Evolutionary conservation across 192 early-diverging fungal genomes (phyloP).

Genomic region (Gryganskiella cystojenkinii): DNA sequence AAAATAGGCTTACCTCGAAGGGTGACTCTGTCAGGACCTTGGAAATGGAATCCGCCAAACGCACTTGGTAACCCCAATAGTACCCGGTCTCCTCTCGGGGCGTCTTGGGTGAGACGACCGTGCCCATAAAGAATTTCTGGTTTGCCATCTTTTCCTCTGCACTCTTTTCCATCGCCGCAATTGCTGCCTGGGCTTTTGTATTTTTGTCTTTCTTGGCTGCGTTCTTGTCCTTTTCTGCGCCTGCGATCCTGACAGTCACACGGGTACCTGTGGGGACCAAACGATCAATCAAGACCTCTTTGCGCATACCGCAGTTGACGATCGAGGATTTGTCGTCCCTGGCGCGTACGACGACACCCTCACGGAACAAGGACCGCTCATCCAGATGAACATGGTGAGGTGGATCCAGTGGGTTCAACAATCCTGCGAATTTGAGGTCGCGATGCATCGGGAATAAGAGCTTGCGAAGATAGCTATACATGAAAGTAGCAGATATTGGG

Average conservation of each 20-base stretch:
- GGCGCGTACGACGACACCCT: conserved; percentile 65
- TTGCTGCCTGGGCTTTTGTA: conserved; percentile 28
- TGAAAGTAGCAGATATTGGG: neutral
- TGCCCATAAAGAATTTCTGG: conserved; percentile 60
- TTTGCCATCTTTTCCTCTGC: conserved; percentile 28
- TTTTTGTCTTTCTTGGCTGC: conserved; percentile 36
- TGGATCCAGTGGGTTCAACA: conserved; percentile 72
- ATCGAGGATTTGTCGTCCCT: conserved; percentile 41
- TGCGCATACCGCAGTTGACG: conserved; percentile 51
- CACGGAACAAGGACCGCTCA: conserved; percentile 67
- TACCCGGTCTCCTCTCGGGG: conserved; percentile 69
- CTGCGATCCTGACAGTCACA: conserved; percentile 62
- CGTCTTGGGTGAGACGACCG: conserved; percentile 66
- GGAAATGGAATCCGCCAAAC: conserved; percentile 67
- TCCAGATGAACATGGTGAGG: conserved; percentile 75
- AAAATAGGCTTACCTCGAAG: conserved; percentile 54
- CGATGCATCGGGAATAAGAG: conserved; percentile 72
- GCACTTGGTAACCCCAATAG: conserved; percentile 78
- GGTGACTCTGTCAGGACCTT: conserved; percentile 70
- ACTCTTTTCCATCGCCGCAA: conserved; percentile 42
- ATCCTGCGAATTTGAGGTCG: conserved; percentile 71
- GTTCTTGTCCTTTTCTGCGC: conserved; percentile 33
- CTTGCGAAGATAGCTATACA: conserved; percentile 67
- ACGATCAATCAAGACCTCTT: conserved; percentile 62
- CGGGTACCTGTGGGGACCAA: conserved; percentile 65